Evolutionary conservation across 208 protist genomes (phyloP), one percentile per base, ranked within the genome.

Genomic region (Trypanosoma avium): DNA sequence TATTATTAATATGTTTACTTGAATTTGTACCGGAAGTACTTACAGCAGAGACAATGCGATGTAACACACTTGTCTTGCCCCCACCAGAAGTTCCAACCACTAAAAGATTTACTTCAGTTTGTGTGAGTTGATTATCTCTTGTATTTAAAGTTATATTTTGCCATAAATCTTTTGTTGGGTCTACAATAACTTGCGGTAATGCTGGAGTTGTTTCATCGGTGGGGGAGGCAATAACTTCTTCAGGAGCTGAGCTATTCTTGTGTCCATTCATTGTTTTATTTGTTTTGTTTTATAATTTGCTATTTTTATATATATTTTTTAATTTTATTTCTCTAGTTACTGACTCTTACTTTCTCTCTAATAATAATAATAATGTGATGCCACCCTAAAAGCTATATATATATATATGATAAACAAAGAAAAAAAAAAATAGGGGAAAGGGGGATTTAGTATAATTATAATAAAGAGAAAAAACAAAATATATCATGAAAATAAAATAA

Each of bases 121-220:
- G 66, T 60, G 92, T 83, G 5, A 76, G 57, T 17, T 57, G 74
- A 22, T 67, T 70, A 21, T 90, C 86, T 67, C 81, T 84, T 43
- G 89, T 82, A 70, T 93, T 94, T 22, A 69, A 63, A 10, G 78
- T 61, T 55, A 96, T 96, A 75, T 96, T 96, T 61, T 86, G 75
- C 90, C 90, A 96, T 19, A 96, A 69, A 36, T 93, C 88, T 52
- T 93, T 93, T 7, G 81, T 94, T 1, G 77, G 65, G 63, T 96
- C 88, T 19, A 96, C 73, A 22, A 77, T 46, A 26, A 94, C 78
- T 17, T 59, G 58, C 7, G 77, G 68, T 49, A 56, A 55, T 30
- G 42, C 47, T 10, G 73, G 56, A 32, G 40, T 67, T 24, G 70
- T 67, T 24, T 70, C 46, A 2, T 43, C 57, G 4, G 38, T 8